Evolutionary conservation across 73 alveolate species (phyloP).

Genomic region (Paramecium caudatum): DNA sequence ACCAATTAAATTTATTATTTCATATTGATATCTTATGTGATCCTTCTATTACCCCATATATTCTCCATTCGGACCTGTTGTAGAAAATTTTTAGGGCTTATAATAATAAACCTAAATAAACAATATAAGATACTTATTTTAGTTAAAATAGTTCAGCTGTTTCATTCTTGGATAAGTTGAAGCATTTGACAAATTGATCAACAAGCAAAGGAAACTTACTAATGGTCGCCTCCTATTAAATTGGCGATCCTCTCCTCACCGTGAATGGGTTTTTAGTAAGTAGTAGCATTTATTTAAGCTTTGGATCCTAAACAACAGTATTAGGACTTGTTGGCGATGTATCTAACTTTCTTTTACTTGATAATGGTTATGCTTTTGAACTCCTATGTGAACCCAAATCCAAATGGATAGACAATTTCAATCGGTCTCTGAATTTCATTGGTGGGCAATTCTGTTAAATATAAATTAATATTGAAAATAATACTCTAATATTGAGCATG

Average conservation of each 20-base stretch:
- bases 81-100: background rate
- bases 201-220: constrained; percentile 52
- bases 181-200: constrained; percentile 25
- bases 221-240: background rate
- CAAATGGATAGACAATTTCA: too few species aligned
- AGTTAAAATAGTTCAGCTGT: background rate
- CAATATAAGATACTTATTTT: background rate
- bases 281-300: too few species aligned
- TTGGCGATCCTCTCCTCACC: too few species aligned
- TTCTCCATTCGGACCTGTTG: constrained; percentile 90
- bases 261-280: too few species aligned
- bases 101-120: constrained; percentile 20
- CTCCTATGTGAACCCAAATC: too few species aligned
- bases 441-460: background rate
- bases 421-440: background rate
- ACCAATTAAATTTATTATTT: constrained; percentile 89
- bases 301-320: too few species aligned
- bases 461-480: too few species aligned
- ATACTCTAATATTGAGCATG: background rate
- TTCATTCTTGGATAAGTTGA: background rate
- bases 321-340: background rate
- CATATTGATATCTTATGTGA: constrained; percentile 95
- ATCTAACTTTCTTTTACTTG: background rate
- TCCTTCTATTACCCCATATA: constrained; percentile 79
- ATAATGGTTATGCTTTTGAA: background rate